phyloP scores from a whole-genome alignment of 2,329 filamentous ascomycete genomes.

The Ascochyta pisi region DNA sequence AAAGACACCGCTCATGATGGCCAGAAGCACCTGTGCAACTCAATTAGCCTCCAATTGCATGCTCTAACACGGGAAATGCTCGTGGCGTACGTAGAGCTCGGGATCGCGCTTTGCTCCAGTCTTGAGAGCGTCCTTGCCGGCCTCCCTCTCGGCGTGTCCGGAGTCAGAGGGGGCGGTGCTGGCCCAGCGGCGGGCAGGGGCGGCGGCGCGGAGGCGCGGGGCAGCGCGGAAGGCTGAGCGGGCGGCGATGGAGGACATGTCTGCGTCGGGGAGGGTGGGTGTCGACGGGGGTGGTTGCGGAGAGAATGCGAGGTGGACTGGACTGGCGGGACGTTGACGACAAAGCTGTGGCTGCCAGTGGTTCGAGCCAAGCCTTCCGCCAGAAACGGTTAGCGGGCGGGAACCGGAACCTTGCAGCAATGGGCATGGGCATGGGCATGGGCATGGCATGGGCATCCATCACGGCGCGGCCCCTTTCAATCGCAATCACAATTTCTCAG shows the following conservation, averaged over 20 bases:
- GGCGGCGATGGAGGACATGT: conserved; percentile 56
- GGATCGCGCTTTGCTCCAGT: conserved; percentile 73
- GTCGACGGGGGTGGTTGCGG: conserved; percentile 22
- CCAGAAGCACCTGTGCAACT: conserved; percentile 76
- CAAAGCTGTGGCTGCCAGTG: conserved; percentile 20
- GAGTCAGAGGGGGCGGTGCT: conserved; percentile 38
- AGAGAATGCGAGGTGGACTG: conserved; percentile 18
- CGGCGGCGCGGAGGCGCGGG: conserved; percentile 52
- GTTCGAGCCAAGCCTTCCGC: conserved; percentile 16
- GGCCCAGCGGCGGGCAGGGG: conserved; percentile 43
- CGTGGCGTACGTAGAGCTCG: conserved; percentile 71
- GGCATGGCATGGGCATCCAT: background rate
- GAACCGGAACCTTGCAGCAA: conserved; percentile 7
- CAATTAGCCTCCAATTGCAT: conserved; percentile 31
- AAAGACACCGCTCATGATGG: conserved; percentile 88
- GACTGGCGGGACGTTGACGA: conserved; percentile 19
- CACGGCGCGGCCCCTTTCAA: conserved; percentile 12
- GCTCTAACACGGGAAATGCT: background rate
- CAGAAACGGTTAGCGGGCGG: conserved; percentile 9
- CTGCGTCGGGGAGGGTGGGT: conserved; percentile 24
- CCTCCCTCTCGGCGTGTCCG: conserved; percentile 55
- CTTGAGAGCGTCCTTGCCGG: conserved; percentile 59
- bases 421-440: background rate
- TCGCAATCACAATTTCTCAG: conserved; percentile 7
- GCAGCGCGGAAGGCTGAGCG: conserved; percentile 56